Evolutionary conservation across 768 basidiomycete species (phyloP).

Genomic region (Leccinellum albellum): DNA sequence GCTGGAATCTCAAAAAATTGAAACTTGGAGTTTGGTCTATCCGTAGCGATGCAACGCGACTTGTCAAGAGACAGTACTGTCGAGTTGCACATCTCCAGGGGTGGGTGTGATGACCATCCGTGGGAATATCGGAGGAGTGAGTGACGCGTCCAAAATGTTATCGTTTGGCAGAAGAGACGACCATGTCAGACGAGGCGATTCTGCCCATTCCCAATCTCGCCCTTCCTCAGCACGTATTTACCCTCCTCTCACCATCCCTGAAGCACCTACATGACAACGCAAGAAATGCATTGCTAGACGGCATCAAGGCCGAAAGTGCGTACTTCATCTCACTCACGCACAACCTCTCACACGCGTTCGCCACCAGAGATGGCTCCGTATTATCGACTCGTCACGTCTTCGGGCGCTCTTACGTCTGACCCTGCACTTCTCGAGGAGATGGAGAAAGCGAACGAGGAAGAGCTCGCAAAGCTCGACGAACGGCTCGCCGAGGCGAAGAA

Average conservation of each 20-base stretch:
- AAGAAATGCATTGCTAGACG: slow-evolving; percentile 58
- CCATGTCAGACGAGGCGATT: slow-evolving; percentile 81
- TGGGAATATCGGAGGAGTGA: background rate
- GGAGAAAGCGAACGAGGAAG: slow-evolving; percentile 59
- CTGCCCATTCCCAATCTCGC: slow-evolving; percentile 84
- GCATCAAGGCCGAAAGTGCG: slow-evolving; percentile 78
- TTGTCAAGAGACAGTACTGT: background rate
- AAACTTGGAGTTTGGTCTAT: too few relatives aligned
- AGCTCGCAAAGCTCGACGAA: slow-evolving; percentile 72
- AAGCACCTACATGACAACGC: slow-evolving; percentile 65
- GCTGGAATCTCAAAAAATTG: too few relatives aligned
- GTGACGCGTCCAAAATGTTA: slow-evolving; percentile 17
- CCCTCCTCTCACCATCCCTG: slow-evolving; percentile 60
- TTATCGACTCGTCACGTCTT: slow-evolving; percentile 55
- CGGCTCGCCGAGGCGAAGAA: slow-evolving; percentile 82
- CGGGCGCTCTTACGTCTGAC: slow-evolving; percentile 43
- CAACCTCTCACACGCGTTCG: background rate
- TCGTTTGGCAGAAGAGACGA: background rate
- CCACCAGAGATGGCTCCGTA: slow-evolving; percentile 84
- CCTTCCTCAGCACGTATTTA: slow-evolving; percentile 77
- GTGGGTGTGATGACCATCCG: too few relatives aligned
- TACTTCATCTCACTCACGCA: slow-evolving; percentile 7
- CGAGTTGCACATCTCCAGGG: background rate
- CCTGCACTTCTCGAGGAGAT: slow-evolving; percentile 28
- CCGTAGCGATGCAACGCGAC: background rate